A percentile compares a stretch with the other conserved stretches of the same genome.
phyloP scores from a whole-genome alignment of 2,329 filamentous ascomycete species.

The Huntiella decipiens region DNA sequence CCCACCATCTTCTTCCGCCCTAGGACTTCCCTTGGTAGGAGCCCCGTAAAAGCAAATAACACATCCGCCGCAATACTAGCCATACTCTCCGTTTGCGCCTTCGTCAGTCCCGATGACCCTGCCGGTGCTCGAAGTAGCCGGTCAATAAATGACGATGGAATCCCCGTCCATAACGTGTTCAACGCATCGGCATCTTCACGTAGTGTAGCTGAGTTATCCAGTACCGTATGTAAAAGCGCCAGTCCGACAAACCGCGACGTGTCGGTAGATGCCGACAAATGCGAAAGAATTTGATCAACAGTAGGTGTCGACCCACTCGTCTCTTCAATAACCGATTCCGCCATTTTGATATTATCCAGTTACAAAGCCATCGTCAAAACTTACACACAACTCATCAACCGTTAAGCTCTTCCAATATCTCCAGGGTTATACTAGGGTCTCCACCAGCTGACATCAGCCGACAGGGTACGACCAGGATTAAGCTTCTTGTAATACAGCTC shows the following conservation, averaged over 20 bases:
- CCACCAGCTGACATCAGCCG: too few species aligned
- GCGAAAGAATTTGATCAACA: slow-evolving; percentile 29
- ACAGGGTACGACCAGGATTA: too few species aligned
- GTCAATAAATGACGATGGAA: slow-evolving; percentile 45
- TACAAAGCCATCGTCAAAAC: too few species aligned
- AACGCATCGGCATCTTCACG: slow-evolving; percentile 28
- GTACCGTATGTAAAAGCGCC: slow-evolving; percentile 43
- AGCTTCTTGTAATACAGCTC: too few species aligned
- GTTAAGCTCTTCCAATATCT: too few species aligned
- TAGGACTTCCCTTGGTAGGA: slow-evolving; percentile 32
- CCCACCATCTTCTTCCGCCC: slow-evolving; percentile 28
- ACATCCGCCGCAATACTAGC: slow-evolving; percentile 43
- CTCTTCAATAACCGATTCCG: slow-evolving; percentile 26
- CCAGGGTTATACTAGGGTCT: too few species aligned
- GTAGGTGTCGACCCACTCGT: slow-evolving; percentile 28
- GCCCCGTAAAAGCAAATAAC: slow-evolving; percentile 38
- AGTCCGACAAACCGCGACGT: slow-evolving; percentile 51
- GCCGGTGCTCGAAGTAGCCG: slow-evolving; percentile 38
- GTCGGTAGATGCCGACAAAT: slow-evolving; percentile 42
- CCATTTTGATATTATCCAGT: neutral
- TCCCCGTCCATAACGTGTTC: slow-evolving; percentile 35
- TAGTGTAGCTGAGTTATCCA: slow-evolving; percentile 39
- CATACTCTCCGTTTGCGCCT: slow-evolving; percentile 31
- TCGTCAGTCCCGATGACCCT: neutral
- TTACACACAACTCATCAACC: too few species aligned